phyloP scores from a whole-genome alignment of 306 rosid genomes.

The Parietaria judaica region DNA sequence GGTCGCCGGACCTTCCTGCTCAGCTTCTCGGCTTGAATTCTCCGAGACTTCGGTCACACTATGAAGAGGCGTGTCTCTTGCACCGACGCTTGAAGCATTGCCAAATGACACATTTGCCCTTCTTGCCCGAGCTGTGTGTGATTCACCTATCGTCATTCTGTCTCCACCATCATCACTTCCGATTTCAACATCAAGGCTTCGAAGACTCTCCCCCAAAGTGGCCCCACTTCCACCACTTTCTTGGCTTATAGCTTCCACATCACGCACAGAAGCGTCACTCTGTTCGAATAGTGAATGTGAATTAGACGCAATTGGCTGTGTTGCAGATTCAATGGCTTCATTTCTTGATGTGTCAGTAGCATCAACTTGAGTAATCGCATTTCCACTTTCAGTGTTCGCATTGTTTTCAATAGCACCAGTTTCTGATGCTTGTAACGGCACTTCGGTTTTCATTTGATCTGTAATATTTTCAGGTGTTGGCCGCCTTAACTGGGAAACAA shows the following conservation, averaged over 20 bases:
- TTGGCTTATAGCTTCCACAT: conserved; percentile 97
- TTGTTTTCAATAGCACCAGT: conserved; percentile 40
- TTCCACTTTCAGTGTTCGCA: conserved; percentile 38
- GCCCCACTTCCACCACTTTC: conserved; percentile 98
- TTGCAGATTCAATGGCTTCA: conserved; percentile 40
- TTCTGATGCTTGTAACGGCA: conserved; percentile 43
- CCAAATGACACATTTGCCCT: conserved; percentile 55
- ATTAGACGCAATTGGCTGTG: conserved; percentile 33
- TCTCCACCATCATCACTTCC: conserved; percentile 96
- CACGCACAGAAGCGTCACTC: conserved; percentile 61
- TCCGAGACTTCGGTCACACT: conserved; percentile 92
- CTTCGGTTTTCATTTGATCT: conserved; percentile 35
- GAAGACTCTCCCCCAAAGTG: conserved; percentile 91
- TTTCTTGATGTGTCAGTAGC: conserved; percentile 27
- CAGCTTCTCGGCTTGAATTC: conserved; percentile 86
- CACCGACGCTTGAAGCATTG: conserved; percentile 49
- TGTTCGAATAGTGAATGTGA: conserved; percentile 65
- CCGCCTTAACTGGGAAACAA: conserved; percentile 78
- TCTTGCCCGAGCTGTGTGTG: conserved; percentile 68
- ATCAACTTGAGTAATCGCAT: conserved; percentile 21
- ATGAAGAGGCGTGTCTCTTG: conserved; percentile 81
- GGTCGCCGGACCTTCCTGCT: conserved; percentile 57
- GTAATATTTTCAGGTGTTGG: conserved; percentile 54
- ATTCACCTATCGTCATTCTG: conserved; percentile 56
- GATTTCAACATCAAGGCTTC: conserved; percentile 96